Conservation (phyloP, 495 filamentous ascomycete species). For the Neurospora sp. region DNA sequence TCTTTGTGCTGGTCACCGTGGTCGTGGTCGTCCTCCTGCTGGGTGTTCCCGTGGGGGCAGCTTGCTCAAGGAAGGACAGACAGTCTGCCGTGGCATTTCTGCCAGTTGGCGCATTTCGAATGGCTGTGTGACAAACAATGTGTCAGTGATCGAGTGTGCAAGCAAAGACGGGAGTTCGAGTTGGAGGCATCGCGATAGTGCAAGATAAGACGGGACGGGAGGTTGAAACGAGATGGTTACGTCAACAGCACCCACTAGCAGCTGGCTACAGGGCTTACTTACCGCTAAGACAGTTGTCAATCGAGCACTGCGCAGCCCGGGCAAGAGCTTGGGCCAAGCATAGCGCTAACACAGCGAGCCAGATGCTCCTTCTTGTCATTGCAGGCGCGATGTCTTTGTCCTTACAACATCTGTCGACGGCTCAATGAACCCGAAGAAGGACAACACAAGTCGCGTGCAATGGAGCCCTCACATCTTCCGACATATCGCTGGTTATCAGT, state of each 20-base stretch:
- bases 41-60: neutral
- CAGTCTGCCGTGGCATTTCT: constrained; percentile 18
- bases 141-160: neutral
- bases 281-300: constrained; percentile 15
- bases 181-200: neutral
- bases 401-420: neutral
- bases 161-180: neutral
- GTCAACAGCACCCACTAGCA: neutral
- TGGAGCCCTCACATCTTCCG: neutral
- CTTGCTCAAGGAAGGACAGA: constrained; percentile 7
- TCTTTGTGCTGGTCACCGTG: constrained; percentile 6
- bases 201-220: neutral
- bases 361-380: neutral
- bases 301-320: constrained; percentile 8
- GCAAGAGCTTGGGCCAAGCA: constrained; percentile 1
- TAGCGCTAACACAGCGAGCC: neutral
- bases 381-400: neutral
- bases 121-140: constrained; percentile 2
- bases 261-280: neutral
- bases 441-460: neutral
- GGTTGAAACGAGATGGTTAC: neutral
- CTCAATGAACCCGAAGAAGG: neutral
- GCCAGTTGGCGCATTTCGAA: constrained; percentile 5
- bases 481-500: neutral
- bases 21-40: constrained; percentile 6